phyloP scores from a whole-genome alignment of 139 green algal species.

The Chlamydomonas urium region DNA sequence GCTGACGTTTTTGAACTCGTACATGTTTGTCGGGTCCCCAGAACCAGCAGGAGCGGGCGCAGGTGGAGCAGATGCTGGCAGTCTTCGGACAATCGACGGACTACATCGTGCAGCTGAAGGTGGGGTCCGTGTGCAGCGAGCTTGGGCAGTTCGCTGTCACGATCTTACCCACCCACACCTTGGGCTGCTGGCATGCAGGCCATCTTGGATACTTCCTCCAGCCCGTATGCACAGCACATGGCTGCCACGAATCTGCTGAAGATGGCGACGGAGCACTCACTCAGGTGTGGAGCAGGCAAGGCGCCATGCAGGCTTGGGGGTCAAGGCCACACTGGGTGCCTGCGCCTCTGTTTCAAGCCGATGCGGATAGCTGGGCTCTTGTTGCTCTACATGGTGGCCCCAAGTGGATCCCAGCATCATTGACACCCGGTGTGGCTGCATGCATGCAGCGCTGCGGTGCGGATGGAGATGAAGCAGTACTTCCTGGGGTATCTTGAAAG shows the following conservation, averaged over 20 bases:
- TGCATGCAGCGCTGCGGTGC: constrained; percentile 50
- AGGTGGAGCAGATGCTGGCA: constrained; percentile 78
- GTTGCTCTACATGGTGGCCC: too few species aligned
- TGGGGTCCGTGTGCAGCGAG: constrained; percentile 12
- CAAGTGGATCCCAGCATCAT: too few species aligned
- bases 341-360: too few species aligned
- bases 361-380: too few species aligned
- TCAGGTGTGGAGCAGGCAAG: constrained; percentile 57
- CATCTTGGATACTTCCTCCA: constrained; percentile 85
- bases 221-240: constrained; percentile 91
- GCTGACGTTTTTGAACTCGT: too few species aligned
- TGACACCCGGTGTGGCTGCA: too few species aligned
- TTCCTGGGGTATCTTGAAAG: constrained; percentile 80
- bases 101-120: constrained; percentile 86
- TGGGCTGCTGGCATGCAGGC: constrained; percentile 59
- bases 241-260: constrained; percentile 85
- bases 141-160: neutral
- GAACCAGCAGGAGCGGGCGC: constrained; percentile 71
- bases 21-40: constrained; percentile 33
- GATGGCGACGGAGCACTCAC: constrained; percentile 83
- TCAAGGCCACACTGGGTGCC: too few species aligned
- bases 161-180: neutral
- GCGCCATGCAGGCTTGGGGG: too few species aligned
- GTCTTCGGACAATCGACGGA: constrained; percentile 84
- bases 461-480: constrained; percentile 82